phyloP scores from a whole-genome alignment of 768 basidiomycete species.

The Lactarius indigo region DNA sequence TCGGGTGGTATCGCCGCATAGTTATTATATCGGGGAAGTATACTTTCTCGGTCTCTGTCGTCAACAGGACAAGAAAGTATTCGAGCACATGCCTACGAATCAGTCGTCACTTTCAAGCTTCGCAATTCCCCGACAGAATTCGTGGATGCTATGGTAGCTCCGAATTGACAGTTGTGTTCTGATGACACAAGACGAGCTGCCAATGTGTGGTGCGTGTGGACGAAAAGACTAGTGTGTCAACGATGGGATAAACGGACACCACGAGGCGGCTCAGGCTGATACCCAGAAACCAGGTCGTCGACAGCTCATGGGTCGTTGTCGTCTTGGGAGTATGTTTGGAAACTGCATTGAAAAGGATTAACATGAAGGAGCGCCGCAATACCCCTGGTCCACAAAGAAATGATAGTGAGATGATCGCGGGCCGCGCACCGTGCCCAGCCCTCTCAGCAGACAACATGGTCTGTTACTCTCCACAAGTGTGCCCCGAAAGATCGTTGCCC shows the following conservation, averaged over 20 bases:
- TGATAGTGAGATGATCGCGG: not conserved
- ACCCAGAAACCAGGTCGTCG: not conserved
- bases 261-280: not conserved
- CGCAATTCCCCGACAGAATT: not conserved
- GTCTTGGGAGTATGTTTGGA: too few species aligned
- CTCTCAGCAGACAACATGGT: slow-evolving; percentile 19
- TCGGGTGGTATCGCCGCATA: not conserved
- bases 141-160: not conserved
- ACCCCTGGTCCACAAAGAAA: too few species aligned
- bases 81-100: too few species aligned
- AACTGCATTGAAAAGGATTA: not conserved
- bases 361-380: too few species aligned
- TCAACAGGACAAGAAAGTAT: too few species aligned
- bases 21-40: too few species aligned
- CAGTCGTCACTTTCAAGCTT: too few species aligned
- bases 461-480: not conserved
- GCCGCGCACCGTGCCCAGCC: not conserved
- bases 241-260: not conserved
- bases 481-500: not conserved
- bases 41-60: too few species aligned
- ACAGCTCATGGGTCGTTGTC: too few species aligned
- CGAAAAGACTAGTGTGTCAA: not conserved
- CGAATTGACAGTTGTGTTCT: too few species aligned
- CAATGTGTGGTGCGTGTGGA: not conserved
- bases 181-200: not conserved